Conservation (phyloP, 2,329 filamentous ascomycete genomes). For the Parastagonospora avenae region DNA sequence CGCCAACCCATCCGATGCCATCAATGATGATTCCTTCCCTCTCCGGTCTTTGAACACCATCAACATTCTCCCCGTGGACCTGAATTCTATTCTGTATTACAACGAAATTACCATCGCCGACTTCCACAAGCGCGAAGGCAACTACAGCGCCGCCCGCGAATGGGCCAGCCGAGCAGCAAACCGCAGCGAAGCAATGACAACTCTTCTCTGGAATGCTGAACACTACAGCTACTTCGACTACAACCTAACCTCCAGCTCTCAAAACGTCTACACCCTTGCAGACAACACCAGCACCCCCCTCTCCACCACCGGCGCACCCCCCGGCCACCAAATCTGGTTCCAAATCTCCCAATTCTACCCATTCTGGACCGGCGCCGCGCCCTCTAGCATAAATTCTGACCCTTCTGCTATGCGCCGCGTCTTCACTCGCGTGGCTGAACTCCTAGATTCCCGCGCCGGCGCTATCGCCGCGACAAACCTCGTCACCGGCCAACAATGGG, state of each 20-base stretch:
- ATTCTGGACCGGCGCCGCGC: slow-evolving; percentile 71
- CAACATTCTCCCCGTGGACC: slow-evolving; percentile 66
- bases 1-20: slow-evolving; percentile 62
- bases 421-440: slow-evolving; percentile 59
- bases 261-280: slow-evolving; percentile 60
- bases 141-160: slow-evolving; percentile 54
- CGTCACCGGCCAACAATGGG: slow-evolving; percentile 69
- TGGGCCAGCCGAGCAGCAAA: slow-evolving; percentile 59
- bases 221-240: slow-evolving; percentile 71
- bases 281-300: slow-evolving; percentile 48
- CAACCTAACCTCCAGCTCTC: slow-evolving; percentile 64
- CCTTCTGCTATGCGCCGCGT: slow-evolving; percentile 62
- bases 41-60: slow-evolving; percentile 66
- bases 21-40: slow-evolving; percentile 66
- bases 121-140: slow-evolving; percentile 60
- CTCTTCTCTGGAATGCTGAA: slow-evolving; percentile 68
- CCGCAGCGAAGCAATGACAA: slow-evolving; percentile 66
- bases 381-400: slow-evolving; percentile 61
- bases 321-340: slow-evolving; percentile 63
- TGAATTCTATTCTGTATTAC: slow-evolving; percentile 71
- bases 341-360: slow-evolving; percentile 67
- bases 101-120: slow-evolving; percentile 65
- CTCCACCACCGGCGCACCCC: slow-evolving; percentile 53
- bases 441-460: slow-evolving; percentile 60
- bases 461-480: slow-evolving; percentile 68